Conservation (phyloP, 192 early-diverging fungal genomes). For the Piromyces finnis region DNA sequence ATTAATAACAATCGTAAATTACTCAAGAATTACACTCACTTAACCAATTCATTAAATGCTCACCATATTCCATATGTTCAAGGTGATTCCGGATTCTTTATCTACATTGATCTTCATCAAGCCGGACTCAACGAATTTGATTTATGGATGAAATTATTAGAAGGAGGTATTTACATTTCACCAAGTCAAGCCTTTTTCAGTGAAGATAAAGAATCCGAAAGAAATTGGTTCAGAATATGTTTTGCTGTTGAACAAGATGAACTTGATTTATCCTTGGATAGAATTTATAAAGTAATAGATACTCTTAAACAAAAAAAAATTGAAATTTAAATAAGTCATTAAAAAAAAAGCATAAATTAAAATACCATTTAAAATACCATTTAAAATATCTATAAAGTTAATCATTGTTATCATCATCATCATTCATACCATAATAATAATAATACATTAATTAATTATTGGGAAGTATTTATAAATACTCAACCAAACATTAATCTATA, state of each 20-base stretch:
- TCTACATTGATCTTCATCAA: conserved; percentile 38
- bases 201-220: not conserved
- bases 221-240: not conserved
- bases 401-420: no score
- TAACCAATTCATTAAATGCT: conserved; percentile 15
- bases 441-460: no score
- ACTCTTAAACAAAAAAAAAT: not conserved
- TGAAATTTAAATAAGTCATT: no score
- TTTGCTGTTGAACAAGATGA: not conserved
- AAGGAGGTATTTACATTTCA: not conserved
- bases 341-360: no score
- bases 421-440: no score
- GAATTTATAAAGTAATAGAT: not conserved
- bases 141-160: not conserved
- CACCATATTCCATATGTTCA: conserved; percentile 30
- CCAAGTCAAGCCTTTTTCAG: not conserved
- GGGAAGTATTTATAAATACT: no score
- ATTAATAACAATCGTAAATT: conserved; percentile 32
- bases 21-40: conserved; percentile 21
- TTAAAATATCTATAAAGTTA: no score
- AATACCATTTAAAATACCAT: no score
- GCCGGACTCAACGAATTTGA: not conserved
- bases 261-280: not conserved
- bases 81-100: conserved; percentile 51
- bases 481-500: no score